These are phyloP conservation scores for Phytophthora podocarpi DNA, from an alignment of 352 stramenopile species.

Conservation along the genomic window DNA sequence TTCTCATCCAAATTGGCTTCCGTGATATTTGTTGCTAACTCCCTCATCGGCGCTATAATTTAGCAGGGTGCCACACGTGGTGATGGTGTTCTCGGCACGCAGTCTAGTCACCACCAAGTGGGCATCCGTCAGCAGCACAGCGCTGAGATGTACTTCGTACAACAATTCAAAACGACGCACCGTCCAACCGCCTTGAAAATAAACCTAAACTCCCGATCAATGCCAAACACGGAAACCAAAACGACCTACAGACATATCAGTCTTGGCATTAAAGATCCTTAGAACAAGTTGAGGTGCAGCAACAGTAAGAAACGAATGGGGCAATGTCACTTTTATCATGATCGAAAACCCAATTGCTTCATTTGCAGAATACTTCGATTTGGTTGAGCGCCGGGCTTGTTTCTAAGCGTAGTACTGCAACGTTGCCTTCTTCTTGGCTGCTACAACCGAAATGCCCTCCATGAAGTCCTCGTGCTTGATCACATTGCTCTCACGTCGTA, in stretches of 20 bases:
- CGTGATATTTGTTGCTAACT: slow-evolving; percentile 4
- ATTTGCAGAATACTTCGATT: slow-evolving; percentile 11
- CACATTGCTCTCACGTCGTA: slow-evolving; percentile 93
- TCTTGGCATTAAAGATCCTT: too few species aligned
- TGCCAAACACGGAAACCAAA: slow-evolving; percentile 21
- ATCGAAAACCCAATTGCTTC: slow-evolving; percentile 9
- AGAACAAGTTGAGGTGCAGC: too few species aligned
- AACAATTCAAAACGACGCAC: slow-evolving; percentile 5
- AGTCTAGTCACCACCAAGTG: slow-evolving; percentile 1
- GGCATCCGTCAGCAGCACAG: slow-evolving; percentile 14
- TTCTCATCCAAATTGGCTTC: slow-evolving; percentile 13
- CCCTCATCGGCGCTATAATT: background rate
- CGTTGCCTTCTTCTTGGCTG: slow-evolving; percentile 98
- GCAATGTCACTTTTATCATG: too few species aligned
- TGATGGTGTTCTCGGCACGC: background rate
- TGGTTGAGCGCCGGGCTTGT: background rate
- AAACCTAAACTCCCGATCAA: slow-evolving; percentile 11
- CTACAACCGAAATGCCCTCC: slow-evolving; percentile 98
- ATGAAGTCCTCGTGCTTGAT: slow-evolving; percentile 99
- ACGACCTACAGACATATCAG: too few species aligned
- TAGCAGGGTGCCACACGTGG: slow-evolving; percentile 1
- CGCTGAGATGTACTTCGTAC: background rate
- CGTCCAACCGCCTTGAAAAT: slow-evolving; percentile 23
- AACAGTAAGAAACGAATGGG: too few species aligned
- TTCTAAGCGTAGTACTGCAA: slow-evolving; percentile 97